A percentile compares a stretch with the other conserved stretches of the same genome.
phyloP scores from a whole-genome alignment of 106 monocot genomes.

The Agapanthus africanus region DNA sequence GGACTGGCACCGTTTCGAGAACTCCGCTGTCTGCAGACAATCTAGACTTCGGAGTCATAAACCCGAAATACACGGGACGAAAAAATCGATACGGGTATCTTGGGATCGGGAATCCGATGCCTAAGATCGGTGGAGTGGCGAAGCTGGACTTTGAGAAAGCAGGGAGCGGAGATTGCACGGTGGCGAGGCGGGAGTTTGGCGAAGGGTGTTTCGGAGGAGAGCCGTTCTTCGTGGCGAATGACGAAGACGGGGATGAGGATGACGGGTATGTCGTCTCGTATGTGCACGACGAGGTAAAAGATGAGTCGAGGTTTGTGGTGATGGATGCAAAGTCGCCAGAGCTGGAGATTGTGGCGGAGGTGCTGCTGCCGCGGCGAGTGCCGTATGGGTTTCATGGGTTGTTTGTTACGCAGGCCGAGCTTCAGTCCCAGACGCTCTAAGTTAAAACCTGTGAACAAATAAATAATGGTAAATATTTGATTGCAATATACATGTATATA shows the following conservation, averaged over 20 bases:
- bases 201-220: conserved; percentile 60
- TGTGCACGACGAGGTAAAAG: conserved; percentile 55
- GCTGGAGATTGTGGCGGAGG: conserved; percentile 64
- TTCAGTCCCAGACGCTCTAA: conserved; percentile 33
- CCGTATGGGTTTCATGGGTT: conserved; percentile 82
- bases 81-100: conserved; percentile 52
- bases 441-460: too few relatives aligned
- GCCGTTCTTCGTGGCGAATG: conserved; percentile 52
- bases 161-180: conserved; percentile 37
- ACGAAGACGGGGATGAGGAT: conserved; percentile 31
- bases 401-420: conserved; percentile 43
- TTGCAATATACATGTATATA: too few relatives aligned
- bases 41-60: conserved; percentile 46
- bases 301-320: conserved; percentile 57
- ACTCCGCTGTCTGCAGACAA: conserved; percentile 46
- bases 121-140: conserved; percentile 47
- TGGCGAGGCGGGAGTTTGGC: conserved; percentile 41
- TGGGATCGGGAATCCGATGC: conserved; percentile 37
- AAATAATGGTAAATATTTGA: too few relatives aligned
- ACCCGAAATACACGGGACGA: conserved; percentile 40
- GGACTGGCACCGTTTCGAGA: conserved; percentile 22
- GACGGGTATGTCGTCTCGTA: conserved; percentile 65
- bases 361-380: conserved; percentile 52
- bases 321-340: conserved; percentile 71
- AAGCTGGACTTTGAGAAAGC: conserved; percentile 49